Percentiles rank a stretch among this genome's conserved stretches.
These are phyloP conservation scores for Tetrastigma voinierianum DNA, from an alignment of 164 flowering plant species.

Conservation along the genomic window DNA sequence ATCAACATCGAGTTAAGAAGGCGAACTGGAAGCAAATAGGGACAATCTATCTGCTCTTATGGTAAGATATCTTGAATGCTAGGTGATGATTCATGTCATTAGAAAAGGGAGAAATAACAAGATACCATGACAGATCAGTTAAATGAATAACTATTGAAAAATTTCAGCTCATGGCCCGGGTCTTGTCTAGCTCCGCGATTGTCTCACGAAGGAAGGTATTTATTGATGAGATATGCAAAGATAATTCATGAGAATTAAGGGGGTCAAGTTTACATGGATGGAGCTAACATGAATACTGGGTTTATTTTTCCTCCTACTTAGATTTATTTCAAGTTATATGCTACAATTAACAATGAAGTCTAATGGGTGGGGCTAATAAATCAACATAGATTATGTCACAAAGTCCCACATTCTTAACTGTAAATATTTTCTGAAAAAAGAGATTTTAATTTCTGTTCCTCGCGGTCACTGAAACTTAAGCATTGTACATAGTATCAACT, in stretches of 20 bases:
- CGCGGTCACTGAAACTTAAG: too few species aligned
- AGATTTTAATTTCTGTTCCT: too few species aligned
- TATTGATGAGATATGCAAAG: constrained; percentile 94
- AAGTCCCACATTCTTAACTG: too few species aligned
- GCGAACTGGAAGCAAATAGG: constrained; percentile 90
- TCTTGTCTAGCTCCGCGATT: constrained; percentile 95
- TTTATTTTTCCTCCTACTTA: constrained; percentile 19
- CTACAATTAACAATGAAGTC: too few species aligned
- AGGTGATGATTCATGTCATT: too few species aligned
- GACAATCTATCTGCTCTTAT: constrained; percentile 90
- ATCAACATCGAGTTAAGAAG: constrained; percentile 83
- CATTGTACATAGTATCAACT: too few species aligned
- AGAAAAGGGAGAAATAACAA: too few species aligned
- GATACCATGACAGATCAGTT: too few species aligned
- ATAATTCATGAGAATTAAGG: constrained; percentile 99
- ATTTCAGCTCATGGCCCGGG: constrained; percentile 46
- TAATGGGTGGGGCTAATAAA: too few species aligned
- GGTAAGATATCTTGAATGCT: constrained; percentile 36
- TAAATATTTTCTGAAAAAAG: too few species aligned
- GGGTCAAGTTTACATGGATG: constrained; percentile 99
- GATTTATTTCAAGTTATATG: background rate
- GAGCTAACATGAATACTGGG: constrained; percentile 99
- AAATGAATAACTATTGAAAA: too few species aligned
- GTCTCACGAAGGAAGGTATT: constrained; percentile 98
- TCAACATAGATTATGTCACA: too few species aligned